Evolutionary conservation across 2,329 filamentous ascomycete genomes (phyloP), one percentile per base, ranked within the genome.

Genomic region (Colletotrichum sp.): DNA sequence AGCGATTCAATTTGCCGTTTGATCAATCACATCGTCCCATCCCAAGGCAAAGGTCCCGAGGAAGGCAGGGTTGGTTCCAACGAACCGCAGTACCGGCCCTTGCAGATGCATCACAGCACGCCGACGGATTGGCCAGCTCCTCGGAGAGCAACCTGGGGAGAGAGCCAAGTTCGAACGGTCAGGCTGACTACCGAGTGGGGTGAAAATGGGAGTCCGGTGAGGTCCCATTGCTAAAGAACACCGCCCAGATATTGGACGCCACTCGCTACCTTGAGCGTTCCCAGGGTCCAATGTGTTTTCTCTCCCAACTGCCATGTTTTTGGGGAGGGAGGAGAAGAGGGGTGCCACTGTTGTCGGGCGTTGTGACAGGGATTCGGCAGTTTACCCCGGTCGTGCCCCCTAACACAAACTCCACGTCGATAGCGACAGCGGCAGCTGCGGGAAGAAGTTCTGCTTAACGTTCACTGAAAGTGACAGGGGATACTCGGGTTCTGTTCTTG

Each of bases 331-430:
- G n/a, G 6, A 44, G 49, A 24, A 32, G 28, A 62, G 28, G 59
- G 30, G 59, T 26, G 63, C 13, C 55, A 30, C 28, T 32, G 32
- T n/a, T 24, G 30, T 34, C 57, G 71, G 65, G 28, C 65, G 57
- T 69, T 28, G 71, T 6, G 13, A n/a, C 71, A 64, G 36, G 71
- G 57, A 64, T 63, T n/a, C 64, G 55, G 65, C 39, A 69, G 28
- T 72, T 57, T 62, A 63, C 71, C 71, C 71, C 65, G 57, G 71
- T 64, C 71, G 71, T 73, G 71, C 57, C 65, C 71, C 49, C 55
- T 8, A 39, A 68, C 30, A 57, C 21, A n/a, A 24, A 36, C 57
- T 73, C 64, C 71, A 73, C 65, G 28, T 16, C 28, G 55, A 57
- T 10, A 72, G 55, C 55, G 71, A 72, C 52, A 52, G 39, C 64